Base-by-base conservation (phyloP, 768 basidiomycete species). In the Russula abietina region DNA sequence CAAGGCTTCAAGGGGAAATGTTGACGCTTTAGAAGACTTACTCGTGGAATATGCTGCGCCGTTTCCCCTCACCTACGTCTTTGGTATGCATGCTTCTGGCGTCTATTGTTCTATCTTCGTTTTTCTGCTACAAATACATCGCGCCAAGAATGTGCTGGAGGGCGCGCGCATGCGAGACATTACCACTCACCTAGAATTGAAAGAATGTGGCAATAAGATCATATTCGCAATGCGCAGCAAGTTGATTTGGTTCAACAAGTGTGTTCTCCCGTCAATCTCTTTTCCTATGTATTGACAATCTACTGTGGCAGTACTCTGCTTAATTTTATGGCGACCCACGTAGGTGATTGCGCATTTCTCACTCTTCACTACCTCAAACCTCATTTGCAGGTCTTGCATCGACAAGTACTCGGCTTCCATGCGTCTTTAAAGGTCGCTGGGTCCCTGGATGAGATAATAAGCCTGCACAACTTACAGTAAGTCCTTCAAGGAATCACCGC, bases 171-270 rank as follows among this genome's bases (percentile, higher is more conserved):
- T 91, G 2, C 77, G 86, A 22, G 80, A 81, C n/a, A 79, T 77
- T 19, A 69, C 72, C 14, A 75, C 65, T 67, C 57, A 28, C 22
- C 62, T 22, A 38, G 26, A 58, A 72, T 69, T 69, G 67, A 19
- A 70, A 75, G 36, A 72, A 39, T 75, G 74, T 24, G 83, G 85
- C 57, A 60, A 87, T 69, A 91, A 89, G 73, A 78, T 79, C 16
- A 85, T 92, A 67, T 90, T 89, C 70, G 87, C 87, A 0, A 81
- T 91, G 79, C 75, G 90, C 65, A 83, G 85, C 66, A 84, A 86
- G 59, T 68, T 93, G 62, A 87, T 87, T 61, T 93, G 91, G 91
- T 89, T 92, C 67, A 80, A 89, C 71, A 91, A 89, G 91, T 91
- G 69, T 68, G 87, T 79, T n/a, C 10, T 11, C 28, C 12, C 19